Evolutionary conservation across 1,139 yeast genomes (phyloP).

Genomic region (Yamadazyma trypodendri): DNA sequence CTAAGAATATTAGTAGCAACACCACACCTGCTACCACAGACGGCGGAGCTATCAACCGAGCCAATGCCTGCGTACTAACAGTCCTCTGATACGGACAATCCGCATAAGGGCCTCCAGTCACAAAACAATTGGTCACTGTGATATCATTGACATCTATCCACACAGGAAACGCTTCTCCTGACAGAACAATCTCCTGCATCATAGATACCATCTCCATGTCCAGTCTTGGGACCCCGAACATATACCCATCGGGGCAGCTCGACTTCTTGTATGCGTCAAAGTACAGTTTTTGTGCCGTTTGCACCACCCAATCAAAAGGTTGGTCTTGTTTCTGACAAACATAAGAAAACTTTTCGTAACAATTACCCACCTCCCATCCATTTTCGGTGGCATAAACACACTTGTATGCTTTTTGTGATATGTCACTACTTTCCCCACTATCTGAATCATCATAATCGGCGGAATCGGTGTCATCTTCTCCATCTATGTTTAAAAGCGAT

Average conservation of each 20-base stretch:
- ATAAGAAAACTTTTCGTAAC: slow-evolving; percentile 52
- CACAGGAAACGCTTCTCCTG: slow-evolving; percentile 31
- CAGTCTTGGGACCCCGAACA: slow-evolving; percentile 59
- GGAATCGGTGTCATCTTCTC: slow-evolving; percentile 1
- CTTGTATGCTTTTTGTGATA: slow-evolving; percentile 38
- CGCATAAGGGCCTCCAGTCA: slow-evolving; percentile 77
- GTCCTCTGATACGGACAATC: slow-evolving; percentile 72
- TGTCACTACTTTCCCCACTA: slow-evolving; percentile 3
- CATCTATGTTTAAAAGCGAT: background rate
- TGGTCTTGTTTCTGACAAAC: slow-evolving; percentile 53
- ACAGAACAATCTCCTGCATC: slow-evolving; percentile 20
- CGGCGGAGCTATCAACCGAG: slow-evolving; percentile 66
- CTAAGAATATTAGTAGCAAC: slow-evolving; percentile 39
- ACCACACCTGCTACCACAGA: slow-evolving; percentile 54
- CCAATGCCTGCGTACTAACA: slow-evolving; percentile 55
- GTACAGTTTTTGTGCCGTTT: slow-evolving; percentile 39
- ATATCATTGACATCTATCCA: slow-evolving; percentile 90
- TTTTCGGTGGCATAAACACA: slow-evolving; percentile 56
- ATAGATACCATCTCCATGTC: slow-evolving; percentile 37
- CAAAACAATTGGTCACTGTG: slow-evolving; percentile 77
- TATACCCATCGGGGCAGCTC: slow-evolving; percentile 51
- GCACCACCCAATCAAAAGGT: slow-evolving; percentile 50
- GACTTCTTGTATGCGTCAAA: slow-evolving; percentile 43
- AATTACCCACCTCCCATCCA: slow-evolving; percentile 64
- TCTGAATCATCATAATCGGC: background rate